Percentiles rank a stretch among this genome's conserved stretches.
Conservation (phyloP, 1,284 basidiomycete species). For the Ganoderma leucocontextum region DNA sequence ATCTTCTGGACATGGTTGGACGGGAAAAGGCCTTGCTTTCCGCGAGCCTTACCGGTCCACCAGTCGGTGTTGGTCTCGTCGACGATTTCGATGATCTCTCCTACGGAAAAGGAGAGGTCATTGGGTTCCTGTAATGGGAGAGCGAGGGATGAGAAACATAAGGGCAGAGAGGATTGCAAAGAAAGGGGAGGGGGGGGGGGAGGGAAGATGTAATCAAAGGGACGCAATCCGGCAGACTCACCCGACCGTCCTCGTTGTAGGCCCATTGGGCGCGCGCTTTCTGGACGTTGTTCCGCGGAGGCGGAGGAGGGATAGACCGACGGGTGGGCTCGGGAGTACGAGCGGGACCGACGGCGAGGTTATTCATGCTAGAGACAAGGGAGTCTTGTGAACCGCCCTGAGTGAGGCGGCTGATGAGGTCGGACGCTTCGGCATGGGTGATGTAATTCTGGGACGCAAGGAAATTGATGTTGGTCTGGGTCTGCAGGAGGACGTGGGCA, state of each 20-base stretch:
- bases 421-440: constrained; percentile 57
- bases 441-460: constrained; percentile 67
- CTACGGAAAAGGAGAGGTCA: constrained; percentile 64
- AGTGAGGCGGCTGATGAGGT: constrained; percentile 58
- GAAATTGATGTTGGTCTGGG: constrained; percentile 69
- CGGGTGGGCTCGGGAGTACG: constrained; percentile 38
- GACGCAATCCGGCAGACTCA: constrained; percentile 18
- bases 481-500: constrained; percentile 66
- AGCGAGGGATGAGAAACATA: neutral
- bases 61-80: constrained; percentile 70
- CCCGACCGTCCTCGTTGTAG: constrained; percentile 68
- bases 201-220: constrained; percentile 8
- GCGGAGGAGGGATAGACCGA: constrained; percentile 40
- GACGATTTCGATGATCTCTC: constrained; percentile 66
- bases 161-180: constrained; percentile 3
- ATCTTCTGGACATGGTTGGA: constrained; percentile 68
- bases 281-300: constrained; percentile 41
- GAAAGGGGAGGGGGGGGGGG: neutral
- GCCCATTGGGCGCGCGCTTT: constrained; percentile 67
- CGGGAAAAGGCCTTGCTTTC: constrained; percentile 70
- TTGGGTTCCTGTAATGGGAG: constrained; percentile 56
- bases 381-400: constrained; percentile 45
- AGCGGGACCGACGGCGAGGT: constrained; percentile 30
- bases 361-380: constrained; percentile 30
- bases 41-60: constrained; percentile 68